These are phyloP conservation scores for Alternaria triticimaculans DNA, from an alignment of 2,329 filamentous ascomycete genomes.

Conservation along the genomic window DNA sequence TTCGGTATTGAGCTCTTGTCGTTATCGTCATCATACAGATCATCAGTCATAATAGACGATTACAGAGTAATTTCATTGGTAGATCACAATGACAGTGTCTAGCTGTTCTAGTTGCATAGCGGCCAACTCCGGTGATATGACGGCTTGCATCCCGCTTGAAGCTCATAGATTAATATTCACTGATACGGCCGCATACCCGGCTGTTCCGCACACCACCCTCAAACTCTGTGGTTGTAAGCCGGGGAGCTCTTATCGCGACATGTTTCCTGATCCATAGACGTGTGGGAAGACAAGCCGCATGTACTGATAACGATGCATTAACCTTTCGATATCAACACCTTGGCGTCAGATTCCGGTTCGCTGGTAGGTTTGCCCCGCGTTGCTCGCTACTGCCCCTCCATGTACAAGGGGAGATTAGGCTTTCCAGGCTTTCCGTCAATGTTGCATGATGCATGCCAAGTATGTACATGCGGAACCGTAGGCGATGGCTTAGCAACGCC, in stretches of 20 bases:
- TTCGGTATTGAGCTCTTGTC: background rate
- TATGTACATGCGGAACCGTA: slow-evolving; percentile 1
- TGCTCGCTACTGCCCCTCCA: slow-evolving; percentile 20
- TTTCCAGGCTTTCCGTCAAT: slow-evolving; percentile 5
- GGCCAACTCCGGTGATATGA: slow-evolving; percentile 18
- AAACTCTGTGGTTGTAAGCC: background rate
- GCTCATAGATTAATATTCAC: slow-evolving; percentile 10
- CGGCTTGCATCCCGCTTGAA: slow-evolving; percentile 10
- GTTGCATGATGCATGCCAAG: slow-evolving; percentile 11
- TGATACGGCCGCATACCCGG: slow-evolving; percentile 14
- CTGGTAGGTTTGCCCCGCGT: slow-evolving; percentile 18
- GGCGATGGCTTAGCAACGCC: slow-evolving; percentile 4
- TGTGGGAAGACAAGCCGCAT: background rate
- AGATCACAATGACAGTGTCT: slow-evolving; percentile 14
- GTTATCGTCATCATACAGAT: background rate
- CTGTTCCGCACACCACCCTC: slow-evolving; percentile 8
- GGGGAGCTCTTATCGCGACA: slow-evolving; percentile 14
- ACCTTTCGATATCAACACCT: slow-evolving; percentile 21
- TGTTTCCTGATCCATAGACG: background rate
- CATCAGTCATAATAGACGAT: slow-evolving; percentile 3
- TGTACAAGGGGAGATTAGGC: slow-evolving; percentile 5
- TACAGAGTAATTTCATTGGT: background rate
- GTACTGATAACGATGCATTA: slow-evolving; percentile 33
- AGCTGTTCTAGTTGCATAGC: slow-evolving; percentile 12
- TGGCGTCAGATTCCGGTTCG: slow-evolving; percentile 16